A percentile compares a stretch with the other conserved stretches of the same genome.
These are phyloP conservation scores for Sporothrix dimorphospora DNA, from an alignment of 2,329 filamentous ascomycete genomes.

Conservation along the genomic window DNA sequence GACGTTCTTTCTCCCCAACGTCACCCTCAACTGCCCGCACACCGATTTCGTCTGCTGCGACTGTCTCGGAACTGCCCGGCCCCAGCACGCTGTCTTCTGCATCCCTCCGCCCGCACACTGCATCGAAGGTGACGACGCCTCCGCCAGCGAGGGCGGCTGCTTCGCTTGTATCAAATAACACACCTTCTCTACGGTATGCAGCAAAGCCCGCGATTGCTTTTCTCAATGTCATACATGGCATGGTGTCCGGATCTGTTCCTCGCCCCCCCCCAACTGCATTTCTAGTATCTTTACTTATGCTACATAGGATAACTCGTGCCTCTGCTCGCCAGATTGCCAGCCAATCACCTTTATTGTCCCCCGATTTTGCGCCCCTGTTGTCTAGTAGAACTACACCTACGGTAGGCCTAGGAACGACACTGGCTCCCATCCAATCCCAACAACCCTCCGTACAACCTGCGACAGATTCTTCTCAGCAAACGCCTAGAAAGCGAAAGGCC, in stretches of 20 bases:
- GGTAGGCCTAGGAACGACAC: conserved; percentile 37
- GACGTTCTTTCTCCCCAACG: conserved; percentile 22
- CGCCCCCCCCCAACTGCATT: too few relatives aligned
- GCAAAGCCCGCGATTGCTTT: not conserved
- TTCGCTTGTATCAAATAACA: not conserved
- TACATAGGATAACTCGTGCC: conserved; percentile 97
- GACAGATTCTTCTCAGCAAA: conserved; percentile 26
- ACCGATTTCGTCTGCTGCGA: not conserved
- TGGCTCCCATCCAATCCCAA: conserved; percentile 44
- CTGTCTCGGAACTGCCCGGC: not conserved
- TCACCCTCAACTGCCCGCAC: not conserved
- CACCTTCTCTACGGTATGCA: not conserved
- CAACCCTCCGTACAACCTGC: conserved; percentile 30
- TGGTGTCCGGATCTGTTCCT: not conserved
- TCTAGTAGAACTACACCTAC: not conserved
- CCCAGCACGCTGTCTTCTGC: not conserved
- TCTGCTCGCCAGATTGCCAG: conserved; percentile 85
- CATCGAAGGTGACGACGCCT: not conserved
- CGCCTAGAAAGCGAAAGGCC: conserved; percentile 24
- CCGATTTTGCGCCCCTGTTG: not conserved
- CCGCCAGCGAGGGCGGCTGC: not conserved
- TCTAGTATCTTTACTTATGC: conserved; percentile 57
- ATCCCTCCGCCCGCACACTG: not conserved
- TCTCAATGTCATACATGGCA: not conserved
- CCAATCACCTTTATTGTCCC: not conserved